Base-by-base conservation (phyloP, 2,329 filamentous ascomycete genomes). In the Lasiodiplodia citricola region DNA sequence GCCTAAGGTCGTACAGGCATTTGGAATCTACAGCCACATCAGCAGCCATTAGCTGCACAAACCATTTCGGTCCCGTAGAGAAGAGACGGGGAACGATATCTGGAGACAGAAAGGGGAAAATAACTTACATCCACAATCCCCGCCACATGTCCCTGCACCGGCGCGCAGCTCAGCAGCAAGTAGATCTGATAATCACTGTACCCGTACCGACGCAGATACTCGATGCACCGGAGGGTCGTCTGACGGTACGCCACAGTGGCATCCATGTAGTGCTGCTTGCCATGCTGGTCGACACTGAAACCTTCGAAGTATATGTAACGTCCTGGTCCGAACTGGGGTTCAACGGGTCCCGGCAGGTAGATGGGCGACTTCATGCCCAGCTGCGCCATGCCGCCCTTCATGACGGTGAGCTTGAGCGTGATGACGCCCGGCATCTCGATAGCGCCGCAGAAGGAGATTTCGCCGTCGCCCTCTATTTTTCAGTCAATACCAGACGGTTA, bases 401-500 rank as follows among this genome's bases (percentile, higher is more conserved):
- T 90, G 18, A 97, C 91, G 62, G 88, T 90, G 83, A 97, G 94
- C 75, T 96, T 97, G 80, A 97, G 87, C 2, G 94, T 97, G 73
- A 97, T 97, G 54, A 93, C 84, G 4, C 94, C 94, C 0, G 94
- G 93, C 92, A 97, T 97, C 79, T 97, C 94, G 74, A 97, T 97
- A 6, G 94, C 94, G 23, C 80, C 80, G 62, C 83, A 85, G 75
- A 86, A 97, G 2, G 90, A 93, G 70, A 97, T 96, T 78, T 97
- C 94, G 7, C 94, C 94, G 76, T 97, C 94, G 10, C 94, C 94
- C 80, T 96, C 85, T 86, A 70, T 37, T 21, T n/a, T 23, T 41
- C 31, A 2, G 10, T 18, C 6, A 4, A 37, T 37, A 35, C 14
- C 11, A 14, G 51, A 25, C 18, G 44, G 8, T 35, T 16, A 28